Evolutionary conservation across 2,329 filamentous ascomycete species (phyloP), one percentile per base, ranked within the genome.

Genomic region (Trichoderma citrinoviride): DNA sequence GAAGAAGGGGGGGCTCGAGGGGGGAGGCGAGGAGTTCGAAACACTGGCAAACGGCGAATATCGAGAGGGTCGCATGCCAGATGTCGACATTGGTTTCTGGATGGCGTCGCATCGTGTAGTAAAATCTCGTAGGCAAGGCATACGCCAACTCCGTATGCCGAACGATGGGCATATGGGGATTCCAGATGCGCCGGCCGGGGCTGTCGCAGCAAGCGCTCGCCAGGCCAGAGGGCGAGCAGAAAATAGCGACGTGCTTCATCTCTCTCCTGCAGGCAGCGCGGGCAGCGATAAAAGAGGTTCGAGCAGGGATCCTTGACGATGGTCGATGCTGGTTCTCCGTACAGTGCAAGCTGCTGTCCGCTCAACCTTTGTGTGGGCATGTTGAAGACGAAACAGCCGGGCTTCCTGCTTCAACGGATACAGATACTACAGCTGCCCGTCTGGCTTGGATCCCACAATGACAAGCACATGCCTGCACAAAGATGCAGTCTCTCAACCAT

Each of bases 191-290:
- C 33, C 33, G 23, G 23, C 47, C 27, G 33, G 33, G 5, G n/a
- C 47, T 53, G 58, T 61, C 49, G 49, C 58, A 50, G 41, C 33
- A 61, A 61, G 58, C 58, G 58, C 58, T 61, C 47, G 37, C 58
- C 58, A 53, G 37, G 37, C 14, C 25, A 43, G 47, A 47, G 21
- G 23, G n/a, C n/a, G 19, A 23, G 25, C 33, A 12, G 21, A 12
- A 7, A 54, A 14, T 54, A 17, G 5, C 12, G n/a, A 17, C 21
- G 41, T 19, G 27, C 33, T 27, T 25, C 33, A 53, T 61, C n/a
- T n/a, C n/a, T n/a, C n/a, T n/a, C n/a, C n/a, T n/a, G n/a, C n/a
- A n/a, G n/a, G n/a, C n/a, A n/a, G n/a, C n/a, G n/a, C n/a, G n/a
- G n/a, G 47, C 58, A 53, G 27, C 19, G 27, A 47, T 21, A 33